Evolutionary conservation across 202 grass and related monocot genomes (phyloP), one percentile per base, ranked within the genome.

Genomic region (Dendrocalamus latiflorus): DNA sequence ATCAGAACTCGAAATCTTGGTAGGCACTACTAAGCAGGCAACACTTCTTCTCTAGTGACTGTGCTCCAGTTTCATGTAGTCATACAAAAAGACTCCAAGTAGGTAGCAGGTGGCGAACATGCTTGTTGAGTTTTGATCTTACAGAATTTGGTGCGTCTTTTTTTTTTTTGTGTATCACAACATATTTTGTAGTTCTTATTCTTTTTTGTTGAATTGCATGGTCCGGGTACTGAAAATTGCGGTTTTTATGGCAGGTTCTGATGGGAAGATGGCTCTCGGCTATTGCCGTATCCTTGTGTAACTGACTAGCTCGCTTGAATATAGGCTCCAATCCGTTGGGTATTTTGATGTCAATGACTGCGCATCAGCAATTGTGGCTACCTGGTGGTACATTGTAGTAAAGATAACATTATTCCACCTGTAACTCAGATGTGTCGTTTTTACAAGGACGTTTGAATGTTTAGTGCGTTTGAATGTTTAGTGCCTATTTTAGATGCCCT

Each of bases 341-440:
- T 43, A 34, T 71, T 50, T 82, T 51, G n/a, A 72, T 39, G 58
- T 66, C 58, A 82, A 82, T 43, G 49, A 34, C 28, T 8, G 33
- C 48, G 9, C 48, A 21, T 65, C 41, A 44, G 58, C 58, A 61
- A 56, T 41, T 66, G 65, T 77, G 49, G 77, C 65, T 77, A 57
- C 82, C n/a, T 85, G 38, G 56, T 66, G 64, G 72, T 82, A 48
- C 58, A 77, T 89, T 78, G 48, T 82, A 72, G 59, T 17, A 56
- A 72, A 67, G 70, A 65, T 54, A 54, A 38, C 42, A 77, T 51
- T 59, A 25, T 45, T 59, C 63, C 14, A 14, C 48, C 15, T 78
- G 66, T 59, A 72, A 86, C 65, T 65, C 3, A 15, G 66, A 67
- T 43, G 38, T 85, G 57, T 57, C 11, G 3, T 39, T 41, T n/a